A percentile compares a stretch with the other conserved stretches of the same genome.
These are phyloP conservation scores for Oryza rufipogon DNA, from an alignment of 176 grass and related monocot species.

Conservation along the genomic window DNA sequence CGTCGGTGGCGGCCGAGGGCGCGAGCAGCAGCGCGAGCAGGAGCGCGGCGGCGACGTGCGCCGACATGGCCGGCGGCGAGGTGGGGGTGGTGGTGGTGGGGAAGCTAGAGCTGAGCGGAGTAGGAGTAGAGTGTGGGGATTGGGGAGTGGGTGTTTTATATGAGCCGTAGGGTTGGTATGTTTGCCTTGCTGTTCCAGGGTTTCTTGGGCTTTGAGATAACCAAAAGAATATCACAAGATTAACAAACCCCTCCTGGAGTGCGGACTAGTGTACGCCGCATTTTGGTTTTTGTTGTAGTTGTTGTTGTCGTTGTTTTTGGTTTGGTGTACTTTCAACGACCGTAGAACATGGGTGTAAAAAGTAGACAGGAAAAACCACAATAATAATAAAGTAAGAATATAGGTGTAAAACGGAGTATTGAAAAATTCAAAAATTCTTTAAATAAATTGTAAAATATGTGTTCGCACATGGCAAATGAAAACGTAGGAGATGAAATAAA, in stretches of 20 bases:
- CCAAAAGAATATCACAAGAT: background rate
- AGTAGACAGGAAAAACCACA: too few relatives aligned
- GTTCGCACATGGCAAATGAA: too few relatives aligned
- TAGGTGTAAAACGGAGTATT: too few relatives aligned
- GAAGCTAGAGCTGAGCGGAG: background rate
- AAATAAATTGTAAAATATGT: too few relatives aligned
- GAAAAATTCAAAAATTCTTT: too few relatives aligned
- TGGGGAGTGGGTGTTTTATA: slow-evolving; percentile 38
- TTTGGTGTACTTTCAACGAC: too few relatives aligned
- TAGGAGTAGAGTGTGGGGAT: slow-evolving; percentile 6
- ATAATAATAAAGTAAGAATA: too few relatives aligned
- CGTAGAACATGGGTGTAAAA: too few relatives aligned
- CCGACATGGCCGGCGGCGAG: slow-evolving; percentile 57
- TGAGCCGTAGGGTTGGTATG: slow-evolving; percentile 29
- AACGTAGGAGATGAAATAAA: too few relatives aligned
- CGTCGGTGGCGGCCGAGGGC: slow-evolving; percentile 14
- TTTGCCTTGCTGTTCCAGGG: background rate
- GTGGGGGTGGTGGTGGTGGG: background rate
- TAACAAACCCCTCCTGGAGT: background rate
- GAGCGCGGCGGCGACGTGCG: slow-evolving; percentile 20
- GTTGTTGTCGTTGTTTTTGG: too few relatives aligned
- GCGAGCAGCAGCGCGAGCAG: slow-evolving; percentile 42
- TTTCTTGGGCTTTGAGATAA: slow-evolving; percentile 6
- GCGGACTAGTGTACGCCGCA: too few relatives aligned
- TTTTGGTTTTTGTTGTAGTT: too few relatives aligned